These are phyloP conservation scores for Arbutus unedo DNA, from an alignment of 148 eudicot genomes.

Conservation along the genomic window DNA sequence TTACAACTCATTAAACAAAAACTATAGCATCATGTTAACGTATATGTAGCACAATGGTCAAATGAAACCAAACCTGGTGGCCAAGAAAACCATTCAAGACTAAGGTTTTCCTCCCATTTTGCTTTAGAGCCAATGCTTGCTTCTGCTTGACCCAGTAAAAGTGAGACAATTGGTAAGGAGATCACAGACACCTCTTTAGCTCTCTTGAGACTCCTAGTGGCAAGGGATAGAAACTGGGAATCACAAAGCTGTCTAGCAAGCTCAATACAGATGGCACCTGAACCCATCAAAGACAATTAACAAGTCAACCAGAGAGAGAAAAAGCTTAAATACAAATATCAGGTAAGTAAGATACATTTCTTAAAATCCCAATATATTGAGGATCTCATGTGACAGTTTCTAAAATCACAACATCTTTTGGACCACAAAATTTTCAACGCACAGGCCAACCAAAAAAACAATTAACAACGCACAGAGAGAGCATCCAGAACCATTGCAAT, in stretches of 20 bases:
- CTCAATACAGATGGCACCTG: conserved; percentile 87
- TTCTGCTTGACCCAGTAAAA: conserved; percentile 90
- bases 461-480: not conserved
- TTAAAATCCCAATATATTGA: not conserved
- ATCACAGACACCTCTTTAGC: conserved; percentile 45
- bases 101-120: conserved; percentile 69
- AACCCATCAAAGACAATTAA: conserved; percentile 12
- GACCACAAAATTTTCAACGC: not conserved
- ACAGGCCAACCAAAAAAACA: not conserved
- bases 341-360: not conserved
- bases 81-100: conserved; percentile 82
- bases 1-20: not conserved
- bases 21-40: not conserved
- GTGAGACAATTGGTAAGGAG: conserved; percentile 57
- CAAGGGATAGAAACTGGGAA: conserved; percentile 55
- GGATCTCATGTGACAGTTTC: not conserved
- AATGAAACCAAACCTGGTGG: conserved; percentile 60
- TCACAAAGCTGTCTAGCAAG: conserved; percentile 59
- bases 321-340: not conserved
- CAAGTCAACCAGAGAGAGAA: not conserved
- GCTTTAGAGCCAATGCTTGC: conserved; percentile 75
- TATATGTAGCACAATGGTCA: not conserved
- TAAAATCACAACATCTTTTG: not conserved
- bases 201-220: conserved; percentile 66
- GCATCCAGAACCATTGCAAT: not conserved